A percentile compares a stretch with the other conserved stretches of the same genome.
Conservation (phyloP, 1,284 basidiomycete genomes). For the Neolentinus lepideus region DNA sequence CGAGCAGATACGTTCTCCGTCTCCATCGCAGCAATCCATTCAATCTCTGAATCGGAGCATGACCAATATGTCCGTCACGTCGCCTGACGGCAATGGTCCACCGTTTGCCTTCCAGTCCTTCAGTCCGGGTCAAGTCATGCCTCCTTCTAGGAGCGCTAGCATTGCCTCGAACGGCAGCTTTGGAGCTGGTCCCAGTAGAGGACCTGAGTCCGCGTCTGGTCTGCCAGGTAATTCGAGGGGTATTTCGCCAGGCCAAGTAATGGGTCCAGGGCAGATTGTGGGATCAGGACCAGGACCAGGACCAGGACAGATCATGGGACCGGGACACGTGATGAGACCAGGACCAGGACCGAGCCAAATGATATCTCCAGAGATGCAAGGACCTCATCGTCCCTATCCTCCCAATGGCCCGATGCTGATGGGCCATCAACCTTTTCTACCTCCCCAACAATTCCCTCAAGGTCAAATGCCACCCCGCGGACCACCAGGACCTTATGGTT, state of each 20-base stretch:
- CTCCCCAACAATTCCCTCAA: slow-evolving; percentile 9
- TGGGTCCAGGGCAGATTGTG: neutral
- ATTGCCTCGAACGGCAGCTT: slow-evolving; percentile 16
- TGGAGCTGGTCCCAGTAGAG: neutral
- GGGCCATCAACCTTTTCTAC: neutral
- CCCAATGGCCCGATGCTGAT: slow-evolving; percentile 7
- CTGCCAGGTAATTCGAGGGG: neutral
- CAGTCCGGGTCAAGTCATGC: slow-evolving; percentile 29
- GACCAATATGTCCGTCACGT: neutral
- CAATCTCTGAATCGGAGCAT: neutral
- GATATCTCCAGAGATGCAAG: neutral
- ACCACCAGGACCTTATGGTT: slow-evolving; percentile 3
- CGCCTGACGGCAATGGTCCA: neutral
- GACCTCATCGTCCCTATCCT: slow-evolving; percentile 3
- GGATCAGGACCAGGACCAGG: neutral
- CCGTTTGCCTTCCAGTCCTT: slow-evolving; percentile 14
- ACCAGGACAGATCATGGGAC: neutral
- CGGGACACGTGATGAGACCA: neutral
- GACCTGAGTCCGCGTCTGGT: neutral
- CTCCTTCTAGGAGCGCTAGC: slow-evolving; percentile 37
- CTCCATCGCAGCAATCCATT: slow-evolving; percentile 14
- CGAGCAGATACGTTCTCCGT: slow-evolving; percentile 3
- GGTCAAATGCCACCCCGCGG: slow-evolving; percentile 8
- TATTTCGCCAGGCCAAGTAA: neutral
- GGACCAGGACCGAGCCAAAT: neutral